Percentiles rank a stretch among this genome's conserved stretches.
phyloP scores from a whole-genome alignment of 108 stramenopile genomes.

The Cyclostephanos tholiformis region DNA sequence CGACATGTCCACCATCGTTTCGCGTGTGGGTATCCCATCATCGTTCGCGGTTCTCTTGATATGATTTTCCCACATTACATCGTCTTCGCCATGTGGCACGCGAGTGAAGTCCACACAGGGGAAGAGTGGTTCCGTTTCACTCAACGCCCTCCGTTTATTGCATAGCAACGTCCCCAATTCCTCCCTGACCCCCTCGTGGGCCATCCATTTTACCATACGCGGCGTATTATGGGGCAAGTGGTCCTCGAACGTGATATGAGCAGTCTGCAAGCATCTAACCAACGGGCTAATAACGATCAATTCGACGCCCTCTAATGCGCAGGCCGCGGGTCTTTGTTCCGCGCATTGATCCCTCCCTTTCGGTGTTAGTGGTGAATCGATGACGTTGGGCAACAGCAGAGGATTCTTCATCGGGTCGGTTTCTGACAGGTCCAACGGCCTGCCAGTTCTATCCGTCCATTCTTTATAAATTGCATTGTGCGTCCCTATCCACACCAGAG shows the following conservation, averaged over 20 bases:
- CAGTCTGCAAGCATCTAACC: constrained; percentile 75
- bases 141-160: constrained; percentile 71
- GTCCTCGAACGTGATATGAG: constrained; percentile 67
- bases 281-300: constrained; percentile 70
- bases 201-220: constrained; percentile 56
- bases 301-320: constrained; percentile 45
- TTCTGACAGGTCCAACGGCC: constrained; percentile 35
- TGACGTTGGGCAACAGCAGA: constrained; percentile 59
- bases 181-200: constrained; percentile 78
- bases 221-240: constrained; percentile 21
- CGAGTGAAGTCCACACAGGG: constrained; percentile 66
- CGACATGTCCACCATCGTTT: constrained; percentile 40
- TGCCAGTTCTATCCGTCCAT: constrained; percentile 41
- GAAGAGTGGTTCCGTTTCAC: constrained; percentile 55
- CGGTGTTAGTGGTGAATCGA: constrained; percentile 79
- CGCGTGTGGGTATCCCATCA: constrained; percentile 20
- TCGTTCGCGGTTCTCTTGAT: constrained; percentile 9
- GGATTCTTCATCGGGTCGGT: constrained; percentile 61
- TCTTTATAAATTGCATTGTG: constrained; percentile 53
- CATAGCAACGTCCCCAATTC: constrained; percentile 76
- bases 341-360: constrained; percentile 69
- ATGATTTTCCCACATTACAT: constrained; percentile 46
- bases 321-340: constrained; percentile 42
- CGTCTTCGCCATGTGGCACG: constrained; percentile 55
- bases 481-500: constrained; percentile 62